Percentiles rank a stretch among this genome's conserved stretches.
phyloP scores from a whole-genome alignment of 1,284 basidiomycete genomes.

The Stygiomarasmius scandens region DNA sequence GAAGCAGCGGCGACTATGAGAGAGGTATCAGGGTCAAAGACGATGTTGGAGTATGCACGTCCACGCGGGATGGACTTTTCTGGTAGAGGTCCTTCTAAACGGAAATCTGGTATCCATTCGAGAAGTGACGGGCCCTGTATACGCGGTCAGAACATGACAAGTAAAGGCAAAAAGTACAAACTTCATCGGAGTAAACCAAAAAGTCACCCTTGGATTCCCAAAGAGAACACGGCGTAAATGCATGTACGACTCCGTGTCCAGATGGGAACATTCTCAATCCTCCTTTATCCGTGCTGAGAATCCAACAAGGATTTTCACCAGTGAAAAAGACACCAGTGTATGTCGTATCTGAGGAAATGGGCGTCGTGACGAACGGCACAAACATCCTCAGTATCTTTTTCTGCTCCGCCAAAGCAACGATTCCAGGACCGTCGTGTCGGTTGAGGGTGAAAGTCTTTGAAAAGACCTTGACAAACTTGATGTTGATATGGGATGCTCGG shows the following conservation, averaged over 20 bases:
- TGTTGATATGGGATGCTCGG: constrained; percentile 54
- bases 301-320: constrained; percentile 87
- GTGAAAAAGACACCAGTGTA: constrained; percentile 85
- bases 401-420: constrained; percentile 62
- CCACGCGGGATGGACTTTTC: constrained; percentile 71
- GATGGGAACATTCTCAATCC: constrained; percentile 68
- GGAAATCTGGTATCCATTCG: constrained; percentile 80
- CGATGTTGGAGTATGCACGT: constrained; percentile 80
- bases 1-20: constrained; percentile 84
- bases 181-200: constrained; percentile 84
- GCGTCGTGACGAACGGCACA: constrained; percentile 70
- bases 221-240: constrained; percentile 81
- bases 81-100: constrained; percentile 73
- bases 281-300: constrained; percentile 74
- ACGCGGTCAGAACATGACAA: constrained; percentile 8
- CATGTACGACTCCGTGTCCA: constrained; percentile 71
- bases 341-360: constrained; percentile 47
- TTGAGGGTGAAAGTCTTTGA: constrained; percentile 69
- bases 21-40: constrained; percentile 82
- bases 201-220: constrained; percentile 83
- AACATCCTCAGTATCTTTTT: constrained; percentile 67
- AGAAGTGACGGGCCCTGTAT: constrained; percentile 77
- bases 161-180: constrained; percentile 32
- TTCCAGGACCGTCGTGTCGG: constrained; percentile 33
- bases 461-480: constrained; percentile 79